These are phyloP conservation scores for Leccinum boreale DNA, from an alignment of 768 basidiomycete species.

Conservation along the genomic window DNA sequence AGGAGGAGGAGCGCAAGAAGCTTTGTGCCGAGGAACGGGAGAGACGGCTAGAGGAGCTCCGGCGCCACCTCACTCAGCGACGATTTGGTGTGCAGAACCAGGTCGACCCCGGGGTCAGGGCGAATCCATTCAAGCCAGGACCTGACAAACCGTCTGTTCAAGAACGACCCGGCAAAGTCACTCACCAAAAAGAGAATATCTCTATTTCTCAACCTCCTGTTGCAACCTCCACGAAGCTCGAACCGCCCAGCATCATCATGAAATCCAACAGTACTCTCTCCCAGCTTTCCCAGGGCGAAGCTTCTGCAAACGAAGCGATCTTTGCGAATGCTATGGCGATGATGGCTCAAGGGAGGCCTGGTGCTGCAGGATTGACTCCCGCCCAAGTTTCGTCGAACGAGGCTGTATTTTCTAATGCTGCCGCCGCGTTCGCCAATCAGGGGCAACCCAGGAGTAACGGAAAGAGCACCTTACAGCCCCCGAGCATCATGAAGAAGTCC, in stretches of 20 bases:
- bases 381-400: conserved; percentile 26
- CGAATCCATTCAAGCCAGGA: conserved; percentile 7
- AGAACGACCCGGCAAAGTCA: conserved; percentile 11
- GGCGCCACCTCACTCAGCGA: conserved; percentile 19
- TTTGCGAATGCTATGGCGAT: conserved; percentile 24
- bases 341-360: conserved; percentile 16
- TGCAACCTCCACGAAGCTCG: conserved; percentile 16
- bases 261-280: conserved; percentile 28
- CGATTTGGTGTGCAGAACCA: conserved; percentile 15
- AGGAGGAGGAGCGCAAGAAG: conserved; percentile 31
- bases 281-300: conserved; percentile 27
- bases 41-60: conserved; percentile 19
- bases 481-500: conserved; percentile 27
- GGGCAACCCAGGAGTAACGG: conserved; percentile 3
- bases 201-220: conserved; percentile 10
- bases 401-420: conserved; percentile 22
- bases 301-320: conserved; percentile 22
- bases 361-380: conserved; percentile 8
- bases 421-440: conserved; percentile 12
- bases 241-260: conserved; percentile 19
- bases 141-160: conserved; percentile 16
- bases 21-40: conserved; percentile 30
- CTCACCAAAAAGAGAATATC: conserved; percentile 29
- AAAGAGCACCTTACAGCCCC: conserved; percentile 14
- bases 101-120: conserved; percentile 12